phyloP scores from a whole-genome alignment of 2,329 filamentous ascomycete species.

The Catunica adiposa region DNA sequence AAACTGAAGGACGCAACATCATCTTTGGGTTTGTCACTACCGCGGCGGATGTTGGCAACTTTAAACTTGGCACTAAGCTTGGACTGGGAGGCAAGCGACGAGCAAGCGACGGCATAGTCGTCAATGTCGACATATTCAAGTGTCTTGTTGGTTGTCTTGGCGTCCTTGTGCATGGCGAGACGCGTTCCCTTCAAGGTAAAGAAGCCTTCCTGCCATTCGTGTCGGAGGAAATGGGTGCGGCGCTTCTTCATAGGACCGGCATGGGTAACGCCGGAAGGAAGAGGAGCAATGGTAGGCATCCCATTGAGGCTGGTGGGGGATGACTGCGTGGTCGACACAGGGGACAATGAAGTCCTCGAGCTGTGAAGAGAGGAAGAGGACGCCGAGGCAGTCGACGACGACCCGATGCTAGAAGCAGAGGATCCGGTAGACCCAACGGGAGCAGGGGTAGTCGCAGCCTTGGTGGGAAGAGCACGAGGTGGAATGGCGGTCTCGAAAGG shows the following conservation, averaged over 20 bases:
- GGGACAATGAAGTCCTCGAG: constrained; percentile 11
- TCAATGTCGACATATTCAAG: constrained; percentile 75
- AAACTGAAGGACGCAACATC: constrained; percentile 60
- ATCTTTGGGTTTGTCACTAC: constrained; percentile 32
- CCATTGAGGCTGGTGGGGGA: constrained; percentile 37
- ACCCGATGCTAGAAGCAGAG: not conserved
- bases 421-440: not conserved
- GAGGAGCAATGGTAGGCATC: constrained; percentile 27
- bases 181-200: constrained; percentile 67
- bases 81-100: constrained; percentile 52
- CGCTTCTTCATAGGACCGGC: constrained; percentile 90
- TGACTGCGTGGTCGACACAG: constrained; percentile 28
- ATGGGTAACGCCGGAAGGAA: constrained; percentile 43
- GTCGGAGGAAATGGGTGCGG: constrained; percentile 70
- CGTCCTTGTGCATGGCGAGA: constrained; percentile 59
- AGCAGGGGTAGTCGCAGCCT: constrained; percentile 7
- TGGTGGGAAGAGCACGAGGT: constrained; percentile 18
- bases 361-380: constrained; percentile 10
- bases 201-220: constrained; percentile 88
- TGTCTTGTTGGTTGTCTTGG: constrained; percentile 33
- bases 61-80: constrained; percentile 84
- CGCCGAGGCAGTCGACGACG: not conserved
- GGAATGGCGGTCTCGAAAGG: constrained; percentile 31
- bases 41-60: constrained; percentile 48
- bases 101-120: constrained; percentile 77